Conservation (phyloP, 495 filamentous ascomycete species). For the Neurospora africana region DNA sequence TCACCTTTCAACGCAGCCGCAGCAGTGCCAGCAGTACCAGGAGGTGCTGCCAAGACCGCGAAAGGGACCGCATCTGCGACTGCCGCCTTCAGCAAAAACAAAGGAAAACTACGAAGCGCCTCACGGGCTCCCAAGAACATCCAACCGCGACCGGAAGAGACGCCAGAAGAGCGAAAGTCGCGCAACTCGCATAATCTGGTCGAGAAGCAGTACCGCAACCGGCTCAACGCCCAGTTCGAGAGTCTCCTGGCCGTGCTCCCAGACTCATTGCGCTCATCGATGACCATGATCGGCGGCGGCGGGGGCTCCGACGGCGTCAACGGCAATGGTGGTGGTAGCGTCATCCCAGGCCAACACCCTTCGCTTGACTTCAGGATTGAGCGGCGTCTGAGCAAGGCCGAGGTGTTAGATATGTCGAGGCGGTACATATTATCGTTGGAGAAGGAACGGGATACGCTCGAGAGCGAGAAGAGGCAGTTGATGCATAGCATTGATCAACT, state of each 20-base stretch:
- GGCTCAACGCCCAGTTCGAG: conserved; percentile 38
- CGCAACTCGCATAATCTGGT: conserved; percentile 37
- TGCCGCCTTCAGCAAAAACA: not conserved
- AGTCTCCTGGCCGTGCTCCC: conserved; percentile 32
- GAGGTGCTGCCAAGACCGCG: not conserved
- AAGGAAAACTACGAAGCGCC: conserved; percentile 27
- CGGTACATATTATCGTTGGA: conserved; percentile 32
- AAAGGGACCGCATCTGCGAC: not conserved
- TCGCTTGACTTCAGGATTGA: conserved; percentile 19
- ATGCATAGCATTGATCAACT: conserved; percentile 20
- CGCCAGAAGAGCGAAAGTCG: conserved; percentile 28
- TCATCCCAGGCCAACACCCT: not conserved
- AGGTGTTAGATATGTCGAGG: conserved; percentile 36
- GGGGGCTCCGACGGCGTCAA: conserved; percentile 6
- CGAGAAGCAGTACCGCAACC: conserved; percentile 40
- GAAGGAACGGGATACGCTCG: conserved; percentile 23
- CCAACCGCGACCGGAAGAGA: conserved; percentile 21
- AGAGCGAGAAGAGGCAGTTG: conserved; percentile 27
- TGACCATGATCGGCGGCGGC: conserved; percentile 12
- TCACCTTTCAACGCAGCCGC: not conserved
- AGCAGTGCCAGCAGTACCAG: not conserved
- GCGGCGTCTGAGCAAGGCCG: conserved; percentile 34
- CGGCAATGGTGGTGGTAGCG: not conserved
- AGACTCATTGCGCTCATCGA: conserved; percentile 19
- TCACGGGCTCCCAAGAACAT: conserved; percentile 32